Evolutionary conservation across 495 filamentous ascomycete genomes (phyloP).

Genomic region (Articulospora tetracladia): DNA sequence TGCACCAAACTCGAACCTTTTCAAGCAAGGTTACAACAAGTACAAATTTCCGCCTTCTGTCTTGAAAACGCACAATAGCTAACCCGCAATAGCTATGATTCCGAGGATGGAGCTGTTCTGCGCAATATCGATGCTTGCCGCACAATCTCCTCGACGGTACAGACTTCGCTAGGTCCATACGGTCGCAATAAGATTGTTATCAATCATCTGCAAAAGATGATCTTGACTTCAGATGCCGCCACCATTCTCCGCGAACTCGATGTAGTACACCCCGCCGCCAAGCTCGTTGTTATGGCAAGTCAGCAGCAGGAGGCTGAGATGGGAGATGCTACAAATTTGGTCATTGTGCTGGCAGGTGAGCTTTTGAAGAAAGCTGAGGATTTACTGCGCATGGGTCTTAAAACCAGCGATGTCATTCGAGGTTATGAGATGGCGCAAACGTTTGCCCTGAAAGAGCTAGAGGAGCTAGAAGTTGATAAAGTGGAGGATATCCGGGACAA

Average conservation of each 20-base stretch:
- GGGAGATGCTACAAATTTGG: slow-evolving; percentile 97
- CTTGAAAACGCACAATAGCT: slow-evolving; percentile 20
- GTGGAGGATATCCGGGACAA: slow-evolving; percentile 76
- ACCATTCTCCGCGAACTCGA: slow-evolving; percentile 97
- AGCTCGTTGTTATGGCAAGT: slow-evolving; percentile 97
- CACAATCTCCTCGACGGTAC: slow-evolving; percentile 91
- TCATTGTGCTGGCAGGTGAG: slow-evolving; percentile 94
- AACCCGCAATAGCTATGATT: slow-evolving; percentile 70
- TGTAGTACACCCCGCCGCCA: slow-evolving; percentile 97
- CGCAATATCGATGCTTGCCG: slow-evolving; percentile 99
- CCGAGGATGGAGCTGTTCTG: slow-evolving; percentile 97
- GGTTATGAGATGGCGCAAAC: slow-evolving; percentile 94
- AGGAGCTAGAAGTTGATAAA: slow-evolving; percentile 88
- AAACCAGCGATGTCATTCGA: slow-evolving; percentile 91
- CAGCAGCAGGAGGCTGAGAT: slow-evolving; percentile 99
- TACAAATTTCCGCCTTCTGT: slow-evolving; percentile 39
- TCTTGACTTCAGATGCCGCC: slow-evolving; percentile 94
- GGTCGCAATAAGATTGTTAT: slow-evolving; percentile 99
- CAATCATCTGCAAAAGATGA: slow-evolving; percentile 99
- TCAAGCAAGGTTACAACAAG: slow-evolving; percentile 97
- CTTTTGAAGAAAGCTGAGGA: slow-evolving; percentile 97
- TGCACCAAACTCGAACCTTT: slow-evolving; percentile 88
- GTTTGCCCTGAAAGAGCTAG: slow-evolving; percentile 78
- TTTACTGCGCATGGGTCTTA: slow-evolving; percentile 88
- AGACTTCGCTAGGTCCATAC: slow-evolving; percentile 94